Base-by-base conservation (phyloP, 805 yeast genomes). In the Candida saitoana region DNA sequence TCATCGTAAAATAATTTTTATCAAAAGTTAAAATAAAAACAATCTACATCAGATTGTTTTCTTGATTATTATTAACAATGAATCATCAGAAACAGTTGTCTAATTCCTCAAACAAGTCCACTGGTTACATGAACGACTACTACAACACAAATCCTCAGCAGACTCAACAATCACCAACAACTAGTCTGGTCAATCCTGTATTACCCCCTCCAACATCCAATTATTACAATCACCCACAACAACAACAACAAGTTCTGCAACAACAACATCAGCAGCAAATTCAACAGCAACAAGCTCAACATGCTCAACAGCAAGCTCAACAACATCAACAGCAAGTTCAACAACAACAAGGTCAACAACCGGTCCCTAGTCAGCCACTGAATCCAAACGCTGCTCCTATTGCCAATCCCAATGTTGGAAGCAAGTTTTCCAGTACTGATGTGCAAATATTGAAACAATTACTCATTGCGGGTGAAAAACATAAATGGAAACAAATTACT, bases 401-500 rank as follows among this genome's bases (percentile, higher is more conserved):
- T 3, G 30, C 34, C 16, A 43, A 42, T 31, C 20, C 47, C n/a
- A 43, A 42, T 27, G 33, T 47, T 12, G 35, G 39, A 33, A 18
- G 51, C 7, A 57, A 52, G 39, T 74, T 78, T 64, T 55, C 67
- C 1, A 51, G 57, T 5, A 74, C 71, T 25, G 82, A 77, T 45
- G 52, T 69, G 9, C 71, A 65, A 36, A 67, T 74, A 16, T 64
- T 79, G 43, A 63, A 67, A 43, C 73, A 71, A 36, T 55, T 79
- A 36, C 62, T 79, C 40, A 69, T 66, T 17, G 62, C 69, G 3
- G 83, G 79, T 3, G 84, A 79, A 48, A 67, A 75, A 43, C 73
- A 74, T 49, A 79, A 79, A 51, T 79, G 84, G 84, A 74, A 74
- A 52, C 78, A 68, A 51, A 69, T 79, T 49, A 74, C 84, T 39